Base-by-base conservation (phyloP, 768 basidiomycete species). In the Gymnopilus dilepis region DNA sequence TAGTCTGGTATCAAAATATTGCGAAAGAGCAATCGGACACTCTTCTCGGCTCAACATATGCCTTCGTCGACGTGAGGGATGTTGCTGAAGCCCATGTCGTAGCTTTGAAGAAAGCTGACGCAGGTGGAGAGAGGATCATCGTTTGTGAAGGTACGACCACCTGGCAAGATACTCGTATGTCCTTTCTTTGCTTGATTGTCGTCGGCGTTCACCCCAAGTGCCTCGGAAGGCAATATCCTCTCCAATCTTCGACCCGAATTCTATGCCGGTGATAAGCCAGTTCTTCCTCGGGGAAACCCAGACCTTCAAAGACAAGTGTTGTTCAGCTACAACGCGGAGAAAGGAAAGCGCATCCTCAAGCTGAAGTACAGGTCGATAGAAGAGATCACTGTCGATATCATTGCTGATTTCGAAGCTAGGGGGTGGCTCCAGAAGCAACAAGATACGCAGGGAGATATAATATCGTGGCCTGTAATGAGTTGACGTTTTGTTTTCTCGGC, bases 101-200 rank as follows among this genome's bases (percentile, higher is more conserved):
- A 9, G 83, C 85, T 4, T 70, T 91, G 30, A 77, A 77, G 48
- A 80, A 77, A 54, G 74, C 78, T 17, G 79, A 75, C 3, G 87
- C 86, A 0, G 80, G 79, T 4, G 83, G 84, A 1, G 77, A 89
- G 55, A 76, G 89, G 33, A 80, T 89, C 66, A 78, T 89, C 65
- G 63, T 85, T 2, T 52, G 50, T 8, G 30, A 34, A 51, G 62
- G 62, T 2, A 38, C 34, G 17, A 31, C 28, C 12, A 54, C 59
- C 26, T 55, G 52, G 59, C 59, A 60, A 26, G 51, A 54, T 6
- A 43, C 52, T 0, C 59, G 59, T 60, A 48, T 40, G 48, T 38
- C 11, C 19, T 26, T 48, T 45, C 15, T 37, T 22, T 9, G 2
- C 12, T 17, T 4, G 4, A 9, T 21, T 31, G 41, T 6, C 15